These are phyloP conservation scores for Cryptococcus hybrid DNA, from an alignment of 1,284 basidiomycete species.

Conservation along the genomic window DNA sequence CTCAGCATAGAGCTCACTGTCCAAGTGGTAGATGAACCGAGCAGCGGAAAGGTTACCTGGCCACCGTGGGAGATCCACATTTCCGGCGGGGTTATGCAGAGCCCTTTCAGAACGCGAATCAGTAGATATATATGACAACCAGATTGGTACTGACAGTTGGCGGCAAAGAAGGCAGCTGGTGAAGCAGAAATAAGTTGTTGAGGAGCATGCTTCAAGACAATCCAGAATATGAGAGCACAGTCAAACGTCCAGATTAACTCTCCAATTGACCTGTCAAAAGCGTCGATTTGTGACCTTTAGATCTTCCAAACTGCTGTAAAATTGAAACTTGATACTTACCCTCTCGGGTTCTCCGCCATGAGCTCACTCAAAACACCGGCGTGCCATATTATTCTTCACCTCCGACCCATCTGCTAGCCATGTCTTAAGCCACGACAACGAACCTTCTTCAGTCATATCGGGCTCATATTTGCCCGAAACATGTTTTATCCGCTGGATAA, in stretches of 20 bases:
- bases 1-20: constrained; percentile 17
- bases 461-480: constrained; percentile 34
- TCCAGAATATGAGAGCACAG: constrained; percentile 34
- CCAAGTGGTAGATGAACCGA: constrained; percentile 26
- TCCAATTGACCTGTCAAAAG: constrained; percentile 17
- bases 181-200: constrained; percentile 12
- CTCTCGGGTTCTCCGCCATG: constrained; percentile 26
- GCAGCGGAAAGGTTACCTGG: constrained; percentile 26
- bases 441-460: constrained; percentile 22
- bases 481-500: constrained; percentile 28
- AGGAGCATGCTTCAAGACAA: constrained; percentile 27
- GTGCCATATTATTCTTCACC: constrained; percentile 28
- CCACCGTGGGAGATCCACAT: constrained; percentile 31
- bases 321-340: constrained; percentile 16
- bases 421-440: constrained; percentile 24
- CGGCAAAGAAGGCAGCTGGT: constrained; percentile 21
- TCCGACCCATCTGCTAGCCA: constrained; percentile 24
- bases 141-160: constrained; percentile 22
- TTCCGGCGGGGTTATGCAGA: constrained; percentile 23
- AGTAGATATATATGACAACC: background rate
- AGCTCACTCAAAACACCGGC: constrained; percentile 30
- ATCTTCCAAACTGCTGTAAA: background rate
- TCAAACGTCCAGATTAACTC: constrained; percentile 37
- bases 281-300: background rate
- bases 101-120: constrained; percentile 14